Conservation (phyloP, 805 yeast genomes). For the Clavispora phyllophila region DNA sequence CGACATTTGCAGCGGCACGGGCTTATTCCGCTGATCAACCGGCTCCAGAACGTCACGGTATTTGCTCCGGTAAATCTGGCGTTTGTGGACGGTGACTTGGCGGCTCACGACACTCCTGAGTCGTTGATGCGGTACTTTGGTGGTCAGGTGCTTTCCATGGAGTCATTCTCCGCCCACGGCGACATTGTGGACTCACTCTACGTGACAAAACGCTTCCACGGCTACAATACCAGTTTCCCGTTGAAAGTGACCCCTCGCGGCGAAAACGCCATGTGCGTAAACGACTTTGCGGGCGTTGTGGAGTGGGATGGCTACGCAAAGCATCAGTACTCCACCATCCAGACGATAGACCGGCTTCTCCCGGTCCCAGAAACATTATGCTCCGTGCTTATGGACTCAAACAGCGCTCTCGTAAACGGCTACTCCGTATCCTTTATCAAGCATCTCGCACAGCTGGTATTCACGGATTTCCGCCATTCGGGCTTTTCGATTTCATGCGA, state of each 20-base stretch:
- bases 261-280: conserved; percentile 19
- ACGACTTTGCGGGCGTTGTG: conserved; percentile 46
- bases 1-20: conserved; percentile 58
- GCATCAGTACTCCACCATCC: conserved; percentile 61
- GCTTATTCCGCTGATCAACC: conserved; percentile 56
- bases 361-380: conserved; percentile 30
- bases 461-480: conserved; percentile 13
- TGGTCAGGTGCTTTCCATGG: conserved; percentile 29
- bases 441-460: conserved; percentile 24
- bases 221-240: conserved; percentile 5
- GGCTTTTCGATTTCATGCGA: conserved; percentile 18
- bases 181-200: conserved; percentile 30
- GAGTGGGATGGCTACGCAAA: conserved; percentile 55
- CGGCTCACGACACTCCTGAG: conserved; percentile 14
- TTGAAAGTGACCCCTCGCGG: conserved; percentile 1
- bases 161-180: conserved; percentile 20
- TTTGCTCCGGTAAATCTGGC: conserved; percentile 82
- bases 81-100: conserved; percentile 33
- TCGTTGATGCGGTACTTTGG: conserved; percentile 27
- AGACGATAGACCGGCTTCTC: conserved; percentile 51
- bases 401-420: conserved; percentile 11
- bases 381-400: conserved; percentile 25
- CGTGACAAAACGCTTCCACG: conserved; percentile 3
- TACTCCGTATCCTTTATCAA: conserved; percentile 23
- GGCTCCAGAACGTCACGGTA: conserved; percentile 59